Evolutionary conservation across 768 basidiomycete species (phyloP).

Genomic region (Lactarius tabidus): DNA sequence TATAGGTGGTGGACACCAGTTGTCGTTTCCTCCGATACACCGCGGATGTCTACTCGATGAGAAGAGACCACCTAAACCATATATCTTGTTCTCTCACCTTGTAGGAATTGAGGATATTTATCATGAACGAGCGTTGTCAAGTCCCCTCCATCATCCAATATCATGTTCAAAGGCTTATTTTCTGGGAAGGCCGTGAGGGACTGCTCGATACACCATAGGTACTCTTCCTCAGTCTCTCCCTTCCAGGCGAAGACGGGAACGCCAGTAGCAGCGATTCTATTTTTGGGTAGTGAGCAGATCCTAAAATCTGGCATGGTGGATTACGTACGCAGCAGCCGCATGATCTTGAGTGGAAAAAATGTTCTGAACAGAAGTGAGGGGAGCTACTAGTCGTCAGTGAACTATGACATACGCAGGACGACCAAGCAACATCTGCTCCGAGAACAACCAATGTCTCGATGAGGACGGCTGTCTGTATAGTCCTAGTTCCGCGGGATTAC

Average conservation of each 20-base stretch:
- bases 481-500: slow-evolving; percentile 49
- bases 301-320: not conserved
- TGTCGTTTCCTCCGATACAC: slow-evolving; percentile 98
- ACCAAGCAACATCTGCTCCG: slow-evolving; percentile 98
- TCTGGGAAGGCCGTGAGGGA: slow-evolving; percentile 82
- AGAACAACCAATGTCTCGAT: slow-evolving; percentile 96
- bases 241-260: slow-evolving; percentile 99
- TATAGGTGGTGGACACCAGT: slow-evolving; percentile 99
- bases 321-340: slow-evolving; percentile 88
- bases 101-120: slow-evolving; percentile 88
- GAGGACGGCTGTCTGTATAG: slow-evolving; percentile 96
- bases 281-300: slow-evolving; percentile 9
- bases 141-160: slow-evolving; percentile 98
- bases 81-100: slow-evolving; percentile 42
- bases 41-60: slow-evolving; percentile 62
- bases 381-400: not conserved
- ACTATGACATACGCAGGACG: slow-evolving; percentile 71
- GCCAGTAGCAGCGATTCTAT: slow-evolving; percentile 92
- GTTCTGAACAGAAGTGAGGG: slow-evolving; percentile 53
- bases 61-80: slow-evolving; percentile 15
- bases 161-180: slow-evolving; percentile 91
- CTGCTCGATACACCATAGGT: slow-evolving; percentile 97
- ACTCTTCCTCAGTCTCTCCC: slow-evolving; percentile 99
- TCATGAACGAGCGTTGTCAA: slow-evolving; percentile 93
- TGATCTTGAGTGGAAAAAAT: slow-evolving; percentile 99